Conservation (phyloP, 768 basidiomycete species). For the Infundibulicybe gibba region DNA sequence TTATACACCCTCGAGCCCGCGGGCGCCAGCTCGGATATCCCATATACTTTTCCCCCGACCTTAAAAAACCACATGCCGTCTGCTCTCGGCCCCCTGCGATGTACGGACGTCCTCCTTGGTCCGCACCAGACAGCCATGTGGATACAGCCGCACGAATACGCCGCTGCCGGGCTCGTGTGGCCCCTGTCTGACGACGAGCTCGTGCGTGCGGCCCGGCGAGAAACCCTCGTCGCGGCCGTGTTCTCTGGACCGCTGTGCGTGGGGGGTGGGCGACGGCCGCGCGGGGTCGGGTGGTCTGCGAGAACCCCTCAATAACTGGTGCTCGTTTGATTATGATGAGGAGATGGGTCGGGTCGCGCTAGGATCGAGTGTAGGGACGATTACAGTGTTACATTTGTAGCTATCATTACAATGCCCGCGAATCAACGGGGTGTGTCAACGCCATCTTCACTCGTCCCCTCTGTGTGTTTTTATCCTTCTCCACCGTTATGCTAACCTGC, state of each 20-base stretch:
- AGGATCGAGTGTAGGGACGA: constrained; percentile 44
- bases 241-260: constrained; percentile 44
- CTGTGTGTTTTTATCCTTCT: constrained; percentile 94
- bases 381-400: constrained; percentile 37
- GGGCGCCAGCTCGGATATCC: constrained; percentile 8
- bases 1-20: constrained; percentile 41
- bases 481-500: constrained; percentile 83
- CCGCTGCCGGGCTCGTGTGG: constrained; percentile 32
- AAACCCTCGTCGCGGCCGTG: constrained; percentile 39
- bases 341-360: constrained; percentile 48
- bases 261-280: not conserved
- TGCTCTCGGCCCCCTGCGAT: constrained; percentile 49
- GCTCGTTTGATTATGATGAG: constrained; percentile 61
- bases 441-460: constrained; percentile 87
- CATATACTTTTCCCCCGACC: constrained; percentile 49
- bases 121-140: constrained; percentile 56
- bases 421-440: constrained; percentile 64
- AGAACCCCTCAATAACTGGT: constrained; percentile 43
- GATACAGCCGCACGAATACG: constrained; percentile 53
- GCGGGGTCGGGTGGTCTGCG: constrained; percentile 23
- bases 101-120: constrained; percentile 51
- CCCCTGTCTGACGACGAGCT: constrained; percentile 13
- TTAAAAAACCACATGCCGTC: constrained; percentile 31
- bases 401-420: constrained; percentile 33
- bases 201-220: constrained; percentile 10